These are phyloP conservation scores for Cyclanthera cordifolia DNA, from an alignment of 306 rosid species.

Conservation along the genomic window DNA sequence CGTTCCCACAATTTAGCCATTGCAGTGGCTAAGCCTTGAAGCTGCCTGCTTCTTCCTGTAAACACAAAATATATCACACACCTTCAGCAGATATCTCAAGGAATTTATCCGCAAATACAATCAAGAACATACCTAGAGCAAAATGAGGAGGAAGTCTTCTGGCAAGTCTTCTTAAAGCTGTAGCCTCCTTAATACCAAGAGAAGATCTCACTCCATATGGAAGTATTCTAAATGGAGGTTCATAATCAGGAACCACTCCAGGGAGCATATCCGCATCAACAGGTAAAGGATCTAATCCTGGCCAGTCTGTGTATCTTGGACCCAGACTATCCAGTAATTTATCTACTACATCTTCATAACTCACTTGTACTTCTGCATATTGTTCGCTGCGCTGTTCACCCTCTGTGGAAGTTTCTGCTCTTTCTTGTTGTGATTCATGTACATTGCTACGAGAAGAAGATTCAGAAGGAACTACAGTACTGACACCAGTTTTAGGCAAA, in stretches of 20 bases:
- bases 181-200: conserved; percentile 70
- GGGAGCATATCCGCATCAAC: conserved; percentile 89
- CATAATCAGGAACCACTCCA: conserved; percentile 53
- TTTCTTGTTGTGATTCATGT: conserved; percentile 14
- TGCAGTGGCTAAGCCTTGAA: conserved; percentile 84
- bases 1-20: conserved; percentile 73
- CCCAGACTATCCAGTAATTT: conserved; percentile 64
- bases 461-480: conserved; percentile 23
- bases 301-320: conserved; percentile 81
- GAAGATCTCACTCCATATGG: conserved; percentile 73
- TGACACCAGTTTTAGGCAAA: conserved; percentile 25
- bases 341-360: conserved; percentile 76
- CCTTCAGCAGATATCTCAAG: conserved; percentile 14
- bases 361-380: conserved; percentile 25
- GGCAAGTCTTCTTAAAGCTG: conserved; percentile 69
- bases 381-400: conserved; percentile 25
- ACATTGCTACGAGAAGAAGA: conserved; percentile 25
- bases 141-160: conserved; percentile 96
- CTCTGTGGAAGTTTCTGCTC: conserved; percentile 25
- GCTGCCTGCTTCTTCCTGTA: conserved; percentile 82
- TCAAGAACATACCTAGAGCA: conserved; percentile 52
- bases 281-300: conserved; percentile 81
- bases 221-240: conserved; percentile 90
- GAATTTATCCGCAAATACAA: conserved; percentile 14
- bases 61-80: conserved; percentile 13